Base-by-base conservation (phyloP, 164 flowering plant genomes). In the Umbilicus rupestris region DNA sequence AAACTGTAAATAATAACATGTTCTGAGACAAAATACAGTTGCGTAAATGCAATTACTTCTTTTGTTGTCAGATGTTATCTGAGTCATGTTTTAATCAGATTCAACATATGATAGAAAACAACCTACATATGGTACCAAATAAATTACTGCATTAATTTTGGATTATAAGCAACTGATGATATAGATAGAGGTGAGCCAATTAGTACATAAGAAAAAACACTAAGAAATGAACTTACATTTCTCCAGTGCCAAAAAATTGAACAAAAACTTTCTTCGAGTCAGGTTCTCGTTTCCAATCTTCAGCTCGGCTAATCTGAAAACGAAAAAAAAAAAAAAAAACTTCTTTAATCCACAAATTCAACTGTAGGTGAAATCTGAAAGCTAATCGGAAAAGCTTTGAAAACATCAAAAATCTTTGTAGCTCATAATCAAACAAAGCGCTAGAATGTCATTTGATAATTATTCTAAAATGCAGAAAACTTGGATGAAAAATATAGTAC, bases 221-320 rank as follows among this genome's bases (percentile, higher is more conserved):
- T 14, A 7, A 64, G 64, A 46, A 67, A 14, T 33, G 57, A n/a
- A 74, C 97, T 86, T 76, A 93, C 99, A 91, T 94, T 77, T 94
- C 97, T 52, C 73, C 66, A 59, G 97, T 94, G 66, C 99, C 99
- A 77, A 88, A 94, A 74, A 94, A 94, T 24, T 88, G 80, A 60
- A 94, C 99, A 78, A 94, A 94, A 76, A 79, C 79, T 66, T 94
- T 94, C 80, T 79, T 94, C 22, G 94, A 89, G 66, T 91, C 99
- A 52, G 96, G 92, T 44, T 78, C 66, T 42, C 76, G 78, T 10
- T 84, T 73, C 97, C 96, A 89, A 58, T 87, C 96, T 77, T 94
- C 97, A 47, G 99, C 92, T 65, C 81, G 78, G 78, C 97, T 80
- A 64, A 94, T 83, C 97, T 94, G 90, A 81, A 66, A 76, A 30